Conservation (phyloP, 2,329 filamentous ascomycete genomes). For the Arthrobotrys sphaeroides region DNA sequence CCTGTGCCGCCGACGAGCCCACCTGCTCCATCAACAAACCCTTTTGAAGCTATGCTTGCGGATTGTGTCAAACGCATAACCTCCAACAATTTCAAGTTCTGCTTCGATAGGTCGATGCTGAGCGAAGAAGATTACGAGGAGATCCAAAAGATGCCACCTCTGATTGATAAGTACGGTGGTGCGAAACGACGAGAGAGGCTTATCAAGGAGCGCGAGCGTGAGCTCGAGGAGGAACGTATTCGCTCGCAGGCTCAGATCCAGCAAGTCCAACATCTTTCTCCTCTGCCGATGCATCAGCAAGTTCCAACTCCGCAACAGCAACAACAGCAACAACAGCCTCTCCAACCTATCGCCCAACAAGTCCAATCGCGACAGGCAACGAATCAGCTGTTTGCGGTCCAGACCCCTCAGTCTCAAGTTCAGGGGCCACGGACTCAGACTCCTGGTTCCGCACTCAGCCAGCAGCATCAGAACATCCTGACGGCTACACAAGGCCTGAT, state of each 20-base stretch:
- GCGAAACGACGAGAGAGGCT: conserved; percentile 77
- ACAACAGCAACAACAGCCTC: conserved; percentile 75
- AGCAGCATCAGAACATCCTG: conserved; percentile 59
- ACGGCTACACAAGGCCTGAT: conserved; percentile 46
- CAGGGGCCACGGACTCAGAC: conserved; percentile 64
- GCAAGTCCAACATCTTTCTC: conserved; percentile 54
- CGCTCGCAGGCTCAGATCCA: conserved; percentile 55
- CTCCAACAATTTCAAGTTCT: conserved; percentile 34
- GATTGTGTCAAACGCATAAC: conserved; percentile 49
- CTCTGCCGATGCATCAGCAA: conserved; percentile 53
- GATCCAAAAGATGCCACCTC: conserved; percentile 72
- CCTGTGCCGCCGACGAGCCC: background rate
- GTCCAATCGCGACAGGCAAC: conserved; percentile 63
- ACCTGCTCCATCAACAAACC: background rate
- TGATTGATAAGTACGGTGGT: conserved; percentile 85
- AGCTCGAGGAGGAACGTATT: conserved; percentile 54
- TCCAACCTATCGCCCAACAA: conserved; percentile 65
- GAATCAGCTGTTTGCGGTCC: conserved; percentile 69
- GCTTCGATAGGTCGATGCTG: conserved; percentile 54
- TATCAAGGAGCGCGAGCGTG: conserved; percentile 72
- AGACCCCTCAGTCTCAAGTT: conserved; percentile 62
- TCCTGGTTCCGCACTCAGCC: conserved; percentile 56
- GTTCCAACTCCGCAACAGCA: conserved; percentile 69
- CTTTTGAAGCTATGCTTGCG: conserved; percentile 31
- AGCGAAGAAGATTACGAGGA: conserved; percentile 56